phyloP scores from a whole-genome alignment of 208 protist species.

The Pavlovales sp. region DNA sequence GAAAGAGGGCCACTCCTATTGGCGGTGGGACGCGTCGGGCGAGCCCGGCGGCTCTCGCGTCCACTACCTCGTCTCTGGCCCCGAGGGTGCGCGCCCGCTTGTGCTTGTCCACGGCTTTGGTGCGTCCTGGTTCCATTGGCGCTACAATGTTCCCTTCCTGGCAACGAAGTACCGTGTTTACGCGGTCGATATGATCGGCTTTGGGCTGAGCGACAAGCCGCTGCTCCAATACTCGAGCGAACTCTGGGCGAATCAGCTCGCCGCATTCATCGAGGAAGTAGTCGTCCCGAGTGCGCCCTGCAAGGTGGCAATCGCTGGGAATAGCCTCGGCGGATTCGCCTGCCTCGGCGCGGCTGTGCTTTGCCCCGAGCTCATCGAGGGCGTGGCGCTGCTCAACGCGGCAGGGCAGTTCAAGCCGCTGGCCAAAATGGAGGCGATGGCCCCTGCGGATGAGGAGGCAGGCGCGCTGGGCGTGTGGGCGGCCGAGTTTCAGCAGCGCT shows the following conservation, averaged over 20 bases:
- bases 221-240: background rate
- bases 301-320: background rate
- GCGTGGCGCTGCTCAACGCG: conserved; percentile 6
- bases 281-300: background rate
- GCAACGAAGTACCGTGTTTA: background rate
- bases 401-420: background rate
- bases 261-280: background rate
- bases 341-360: background rate
- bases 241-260: conserved; percentile 8
- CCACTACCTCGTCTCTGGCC: background rate
- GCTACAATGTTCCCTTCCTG: conserved; percentile 14
- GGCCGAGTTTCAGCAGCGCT: too few relatives aligned
- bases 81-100: background rate
- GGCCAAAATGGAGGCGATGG: background rate
- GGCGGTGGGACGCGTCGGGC: background rate
- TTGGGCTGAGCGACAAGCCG: conserved; percentile 9
- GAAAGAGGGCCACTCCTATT: conserved; percentile 1
- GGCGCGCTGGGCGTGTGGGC: too few relatives aligned
- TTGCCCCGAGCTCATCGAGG: background rate
- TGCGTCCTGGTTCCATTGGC: conserved; percentile 21
- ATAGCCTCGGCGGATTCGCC: conserved; percentile 7
- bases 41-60: background rate
- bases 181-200: conserved; percentile 26
- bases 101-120: conserved; percentile 36
- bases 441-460: background rate